phyloP scores from a whole-genome alignment of 345 rosid genomes.

The Populus tremula region DNA sequence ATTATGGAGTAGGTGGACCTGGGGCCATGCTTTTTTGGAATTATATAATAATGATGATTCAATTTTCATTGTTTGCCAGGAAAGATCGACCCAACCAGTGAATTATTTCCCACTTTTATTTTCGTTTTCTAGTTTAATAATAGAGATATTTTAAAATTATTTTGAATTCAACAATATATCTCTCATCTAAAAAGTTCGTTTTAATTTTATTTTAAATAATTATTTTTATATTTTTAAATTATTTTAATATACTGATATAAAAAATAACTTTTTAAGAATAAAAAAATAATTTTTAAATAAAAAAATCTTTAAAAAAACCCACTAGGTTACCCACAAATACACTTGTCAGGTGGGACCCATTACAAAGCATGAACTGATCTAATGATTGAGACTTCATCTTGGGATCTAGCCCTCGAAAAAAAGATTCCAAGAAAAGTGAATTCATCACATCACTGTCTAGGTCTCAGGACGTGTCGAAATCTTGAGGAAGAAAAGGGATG shows the following conservation, averaged over 20 bases:
- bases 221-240: too few relatives aligned
- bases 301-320: too few relatives aligned
- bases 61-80: not conserved
- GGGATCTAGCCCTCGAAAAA: conserved; percentile 17
- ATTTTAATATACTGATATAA: too few relatives aligned
- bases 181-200: not conserved
- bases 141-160: not conserved
- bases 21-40: conserved; percentile 38
- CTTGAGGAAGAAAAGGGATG: too few relatives aligned
- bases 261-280: too few relatives aligned
- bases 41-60: conserved; percentile 4
- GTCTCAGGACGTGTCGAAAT: conserved; percentile 2
- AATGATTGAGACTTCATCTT: conserved; percentile 38
- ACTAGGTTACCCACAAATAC: too few relatives aligned
- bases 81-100: not conserved
- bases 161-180: not conserved
- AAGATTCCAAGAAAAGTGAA: conserved; percentile 22
- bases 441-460: conserved; percentile 1
- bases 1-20: conserved; percentile 48
- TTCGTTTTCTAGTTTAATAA: not conserved
- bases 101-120: not conserved
- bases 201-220: too few relatives aligned
- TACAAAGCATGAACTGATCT: conserved; percentile 16
- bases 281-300: too few relatives aligned
- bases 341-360: not conserved